A percentile compares a stretch with the other conserved stretches of the same genome.
Evolutionary conservation across 208 protist species (phyloP).

Genomic region (Trypanosomatidae sp.): DNA sequence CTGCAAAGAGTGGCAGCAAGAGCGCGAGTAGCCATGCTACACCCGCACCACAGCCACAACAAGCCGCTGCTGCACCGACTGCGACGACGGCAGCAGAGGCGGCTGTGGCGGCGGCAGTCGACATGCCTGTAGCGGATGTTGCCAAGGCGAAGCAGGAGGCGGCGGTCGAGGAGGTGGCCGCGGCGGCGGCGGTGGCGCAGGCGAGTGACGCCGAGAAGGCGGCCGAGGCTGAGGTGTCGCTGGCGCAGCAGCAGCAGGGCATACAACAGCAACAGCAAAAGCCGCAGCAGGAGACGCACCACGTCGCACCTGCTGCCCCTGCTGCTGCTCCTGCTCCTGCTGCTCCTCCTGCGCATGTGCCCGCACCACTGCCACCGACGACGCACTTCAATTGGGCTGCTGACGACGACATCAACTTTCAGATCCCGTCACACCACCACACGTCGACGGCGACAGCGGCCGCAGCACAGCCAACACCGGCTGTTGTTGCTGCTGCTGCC

Average conservation of each 20-base stretch:
- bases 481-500: not conserved
- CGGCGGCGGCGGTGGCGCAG: not conserved
- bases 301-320: constrained; percentile 4
- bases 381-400: no score
- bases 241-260: constrained; percentile 3
- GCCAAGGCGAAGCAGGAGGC: constrained; percentile 3
- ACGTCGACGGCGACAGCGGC: not conserved
- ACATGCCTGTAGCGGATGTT: not conserved
- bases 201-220: constrained; percentile 1
- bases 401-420: constrained; percentile 69
- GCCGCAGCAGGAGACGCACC: not conserved
- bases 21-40: no score
- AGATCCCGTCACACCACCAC: not conserved
- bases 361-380: no score
- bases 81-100: not conserved
- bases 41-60: constrained; percentile 2
- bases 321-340: no score
- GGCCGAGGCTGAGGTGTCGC: constrained; percentile 2
- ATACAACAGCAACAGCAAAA: not conserved
- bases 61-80: constrained; percentile 1
- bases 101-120: constrained; percentile 1
- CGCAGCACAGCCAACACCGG: not conserved
- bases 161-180: constrained; percentile 3
- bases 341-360: no score
- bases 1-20: no score